Evolutionary conservation across 2,329 filamentous ascomycete genomes (phyloP).

Genomic region (Ophiocordyceps robertsii): DNA sequence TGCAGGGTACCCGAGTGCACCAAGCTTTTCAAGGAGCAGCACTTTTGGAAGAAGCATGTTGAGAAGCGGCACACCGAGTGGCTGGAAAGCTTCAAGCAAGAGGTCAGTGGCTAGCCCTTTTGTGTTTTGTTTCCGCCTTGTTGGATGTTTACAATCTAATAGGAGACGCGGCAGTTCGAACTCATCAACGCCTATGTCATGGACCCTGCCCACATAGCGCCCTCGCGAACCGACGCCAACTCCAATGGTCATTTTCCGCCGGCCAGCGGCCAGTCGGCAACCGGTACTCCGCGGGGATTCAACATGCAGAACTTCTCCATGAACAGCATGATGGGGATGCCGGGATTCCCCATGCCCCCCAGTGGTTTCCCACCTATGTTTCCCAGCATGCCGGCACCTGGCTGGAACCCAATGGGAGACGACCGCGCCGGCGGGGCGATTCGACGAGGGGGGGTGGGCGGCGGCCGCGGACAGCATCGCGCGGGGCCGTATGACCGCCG

Average conservation of each 20-base stretch:
- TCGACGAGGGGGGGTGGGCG: constrained; percentile 47
- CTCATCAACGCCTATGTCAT: constrained; percentile 91
- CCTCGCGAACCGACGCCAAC: constrained; percentile 84
- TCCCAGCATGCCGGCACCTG: constrained; percentile 31
- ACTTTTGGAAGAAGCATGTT: constrained; percentile 96
- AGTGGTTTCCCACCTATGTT: constrained; percentile 42
- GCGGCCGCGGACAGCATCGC: constrained; percentile 42
- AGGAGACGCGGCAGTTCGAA: constrained; percentile 45
- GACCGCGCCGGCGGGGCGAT: constrained; percentile 54
- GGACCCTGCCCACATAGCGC: constrained; percentile 87
- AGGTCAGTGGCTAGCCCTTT: constrained; percentile 38
- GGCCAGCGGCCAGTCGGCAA: constrained; percentile 57
- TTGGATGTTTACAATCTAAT: background rate
- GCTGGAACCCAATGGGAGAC: constrained; percentile 38
- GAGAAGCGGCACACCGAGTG: constrained; percentile 92
- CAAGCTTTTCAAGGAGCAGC: constrained; percentile 92
- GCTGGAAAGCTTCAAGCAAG: constrained; percentile 65
- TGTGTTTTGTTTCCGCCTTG: background rate
- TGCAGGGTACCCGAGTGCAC: constrained; percentile 94
- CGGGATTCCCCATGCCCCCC: constrained; percentile 40
- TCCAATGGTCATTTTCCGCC: constrained; percentile 92
- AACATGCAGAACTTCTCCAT: constrained; percentile 62
- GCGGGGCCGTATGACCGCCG: constrained; percentile 65
- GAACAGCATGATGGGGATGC: constrained; percentile 45
- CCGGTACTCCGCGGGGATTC: constrained; percentile 84